Evolutionary conservation across 2,329 filamentous ascomycete species (phyloP).

Genomic region (Curvularia spicifera): DNA sequence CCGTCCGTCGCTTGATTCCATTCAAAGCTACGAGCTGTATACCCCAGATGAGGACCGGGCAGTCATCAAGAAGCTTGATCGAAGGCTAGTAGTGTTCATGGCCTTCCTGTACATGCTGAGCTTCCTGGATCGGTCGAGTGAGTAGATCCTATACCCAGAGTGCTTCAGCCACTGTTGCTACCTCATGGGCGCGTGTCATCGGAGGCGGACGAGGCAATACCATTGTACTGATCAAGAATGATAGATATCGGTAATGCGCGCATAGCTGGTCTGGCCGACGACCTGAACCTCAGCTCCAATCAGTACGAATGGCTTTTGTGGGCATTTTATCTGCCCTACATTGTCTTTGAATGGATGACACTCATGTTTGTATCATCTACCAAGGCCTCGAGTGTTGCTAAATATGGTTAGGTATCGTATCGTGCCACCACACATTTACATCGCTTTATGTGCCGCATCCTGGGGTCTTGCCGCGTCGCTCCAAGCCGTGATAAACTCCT

Average conservation of each 20-base stretch:
- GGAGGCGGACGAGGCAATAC: neutral
- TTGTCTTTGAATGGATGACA: slow-evolving; percentile 71
- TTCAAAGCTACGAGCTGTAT: slow-evolving; percentile 60
- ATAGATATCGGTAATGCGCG: slow-evolving; percentile 68
- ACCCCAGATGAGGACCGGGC: slow-evolving; percentile 73
- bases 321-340: slow-evolving; percentile 68
- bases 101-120: slow-evolving; percentile 82
- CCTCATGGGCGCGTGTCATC: slow-evolving; percentile 33
- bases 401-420: slow-evolving; percentile 57
- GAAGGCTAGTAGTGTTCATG: slow-evolving; percentile 78
- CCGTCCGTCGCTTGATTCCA: slow-evolving; percentile 34
- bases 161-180: slow-evolving; percentile 1
- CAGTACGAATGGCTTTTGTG: slow-evolving; percentile 69
- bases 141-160: slow-evolving; percentile 23
- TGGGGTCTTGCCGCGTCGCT: slow-evolving; percentile 83
- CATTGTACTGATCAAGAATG: slow-evolving; percentile 11
- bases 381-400: neutral
- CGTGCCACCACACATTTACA: slow-evolving; percentile 67
- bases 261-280: slow-evolving; percentile 63
- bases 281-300: slow-evolving; percentile 60
- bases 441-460: slow-evolving; percentile 69
- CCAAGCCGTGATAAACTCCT: slow-evolving; percentile 60
- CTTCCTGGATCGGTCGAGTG: slow-evolving; percentile 86
- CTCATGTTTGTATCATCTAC: slow-evolving; percentile 54
- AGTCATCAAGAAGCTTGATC: slow-evolving; percentile 78